Evolutionary conservation across 768 basidiomycete genomes (phyloP).

Genomic region (Pisolithus marmoratus): DNA sequence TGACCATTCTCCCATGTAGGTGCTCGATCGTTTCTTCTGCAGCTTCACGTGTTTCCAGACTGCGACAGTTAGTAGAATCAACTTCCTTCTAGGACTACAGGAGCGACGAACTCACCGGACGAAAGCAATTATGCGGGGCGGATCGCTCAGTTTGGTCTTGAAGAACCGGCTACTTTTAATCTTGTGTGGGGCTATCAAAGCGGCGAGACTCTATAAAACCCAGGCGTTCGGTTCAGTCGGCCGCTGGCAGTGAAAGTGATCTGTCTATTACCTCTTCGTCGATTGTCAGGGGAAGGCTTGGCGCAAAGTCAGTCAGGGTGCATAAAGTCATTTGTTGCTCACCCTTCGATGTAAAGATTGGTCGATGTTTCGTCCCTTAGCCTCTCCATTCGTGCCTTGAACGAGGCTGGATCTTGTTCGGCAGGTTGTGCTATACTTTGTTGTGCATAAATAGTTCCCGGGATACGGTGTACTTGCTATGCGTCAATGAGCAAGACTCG

Average conservation of each 20-base stretch:
- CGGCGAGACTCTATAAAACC: constrained; percentile 46
- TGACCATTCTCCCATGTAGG: constrained; percentile 73
- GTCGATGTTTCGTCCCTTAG: constrained; percentile 62
- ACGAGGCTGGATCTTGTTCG: constrained; percentile 37
- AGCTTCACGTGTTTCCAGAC: constrained; percentile 63
- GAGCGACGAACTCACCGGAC: constrained; percentile 47
- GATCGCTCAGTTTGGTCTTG: constrained; percentile 69
- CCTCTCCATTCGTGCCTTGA: constrained; percentile 78
- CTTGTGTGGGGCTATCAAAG: constrained; percentile 61
- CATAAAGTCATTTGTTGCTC: constrained; percentile 6
- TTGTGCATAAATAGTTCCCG: constrained; percentile 61
- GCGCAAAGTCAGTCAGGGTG: background rate
- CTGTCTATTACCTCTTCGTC: constrained; percentile 47
- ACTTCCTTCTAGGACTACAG: background rate
- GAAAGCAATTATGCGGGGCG: constrained; percentile 77
- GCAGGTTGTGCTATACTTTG: constrained; percentile 15
- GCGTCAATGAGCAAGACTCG: constrained; percentile 2
- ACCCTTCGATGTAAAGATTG: constrained; percentile 80
- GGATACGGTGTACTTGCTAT: constrained; percentile 75
- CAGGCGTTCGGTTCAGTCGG: background rate
- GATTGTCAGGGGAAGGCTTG: constrained; percentile 62
- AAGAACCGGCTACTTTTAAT: constrained; percentile 78
- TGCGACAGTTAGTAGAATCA: constrained; percentile 20
- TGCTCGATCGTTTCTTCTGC: constrained; percentile 76
- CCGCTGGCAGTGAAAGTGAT: background rate